Base-by-base conservation (phyloP, 768 basidiomycete genomes). In the Rhodotorula kratochvilovae region DNA sequence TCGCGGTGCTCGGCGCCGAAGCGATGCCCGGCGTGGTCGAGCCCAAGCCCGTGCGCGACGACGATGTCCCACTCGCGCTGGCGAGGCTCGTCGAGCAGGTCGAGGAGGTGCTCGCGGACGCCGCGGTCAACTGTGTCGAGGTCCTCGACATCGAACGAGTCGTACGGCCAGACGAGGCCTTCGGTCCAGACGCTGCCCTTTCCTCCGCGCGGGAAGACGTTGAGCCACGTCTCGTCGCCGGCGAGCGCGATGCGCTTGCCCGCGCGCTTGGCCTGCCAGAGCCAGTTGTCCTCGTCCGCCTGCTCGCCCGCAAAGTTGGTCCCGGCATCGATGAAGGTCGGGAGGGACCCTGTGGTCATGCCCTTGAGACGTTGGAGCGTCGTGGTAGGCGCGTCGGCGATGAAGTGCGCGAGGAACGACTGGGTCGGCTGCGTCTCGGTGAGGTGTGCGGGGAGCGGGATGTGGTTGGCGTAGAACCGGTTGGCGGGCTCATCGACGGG, bases 71-170 rank as follows among this genome's bases (percentile, higher is more conserved):
- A 97, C 5, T 76, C 67, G 21, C 31, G 82, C 45, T 65, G 64
- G 81, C 1, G 82, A 80, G 27, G 77, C 68, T 50, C 85, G 81
- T 55, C 50, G 10, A 98, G 84, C 31, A 93, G 84, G 0, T 92
- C 91, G 74, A 94, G 87, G 10, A 98, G 83, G 76, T 97, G 88
- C 19, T 82, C 77, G 48, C 90, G 88, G 66, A 98, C 93, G 15
- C 95, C 95, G 62, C 89, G 84, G 77, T 99, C 96, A 58, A 98
- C 96, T 0, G 91, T 89, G 77, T 99, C 93, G 6, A 99, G 84
- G 79, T 98, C 96, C 80, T 98, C 96, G 69, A 99, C 96, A 80
- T 98, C 93, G 84, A 99, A 98, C 0, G 93, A 96, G 80, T 96
- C 94, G 79, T 87, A 98, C 0, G 94, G 89, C 78, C 87, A 89